Evolutionary conservation across 1,284 basidiomycete species (phyloP).

Genomic region (Ceratobasidium sp.): DNA sequence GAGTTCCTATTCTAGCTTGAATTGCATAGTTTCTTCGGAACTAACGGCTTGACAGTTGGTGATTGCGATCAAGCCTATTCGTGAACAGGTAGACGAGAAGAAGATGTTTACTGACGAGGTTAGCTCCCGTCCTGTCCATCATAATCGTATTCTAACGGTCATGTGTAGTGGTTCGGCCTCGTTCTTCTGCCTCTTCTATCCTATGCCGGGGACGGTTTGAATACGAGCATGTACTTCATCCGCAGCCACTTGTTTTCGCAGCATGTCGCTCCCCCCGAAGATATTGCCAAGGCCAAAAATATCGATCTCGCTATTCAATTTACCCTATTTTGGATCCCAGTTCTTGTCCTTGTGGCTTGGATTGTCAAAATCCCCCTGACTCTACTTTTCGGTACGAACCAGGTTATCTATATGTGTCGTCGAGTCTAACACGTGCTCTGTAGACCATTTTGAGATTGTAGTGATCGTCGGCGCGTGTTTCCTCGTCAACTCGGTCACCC

Average conservation of each 20-base stretch:
- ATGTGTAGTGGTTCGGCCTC: slow-evolving; percentile 31
- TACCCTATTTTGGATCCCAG: slow-evolving; percentile 36
- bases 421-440: not conserved
- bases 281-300: slow-evolving; percentile 31
- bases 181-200: slow-evolving; percentile 33
- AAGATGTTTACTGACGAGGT: slow-evolving; percentile 23
- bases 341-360: slow-evolving; percentile 32
- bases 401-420: not conserved
- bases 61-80: slow-evolving; percentile 26
- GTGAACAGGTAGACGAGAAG: slow-evolving; percentile 24
- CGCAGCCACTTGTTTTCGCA: slow-evolving; percentile 20
- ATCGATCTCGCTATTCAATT: slow-evolving; percentile 39
- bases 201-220: slow-evolving; percentile 33
- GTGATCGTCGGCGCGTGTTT: slow-evolving; percentile 36
- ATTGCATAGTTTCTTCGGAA: not conserved
- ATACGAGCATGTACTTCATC: slow-evolving; percentile 35
- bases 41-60: slow-evolving; percentile 4
- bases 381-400: slow-evolving; percentile 34
- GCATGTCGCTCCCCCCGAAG: slow-evolving; percentile 17
- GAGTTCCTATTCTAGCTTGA: not conserved
- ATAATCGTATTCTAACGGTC: not conserved
- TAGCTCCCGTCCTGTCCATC: not conserved
- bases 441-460: slow-evolving; percentile 37
- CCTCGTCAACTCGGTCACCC: slow-evolving; percentile 39
- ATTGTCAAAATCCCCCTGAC: slow-evolving; percentile 12